phyloP scores from a whole-genome alignment of 2,329 filamentous ascomycete species.

The Calycina marina region DNA sequence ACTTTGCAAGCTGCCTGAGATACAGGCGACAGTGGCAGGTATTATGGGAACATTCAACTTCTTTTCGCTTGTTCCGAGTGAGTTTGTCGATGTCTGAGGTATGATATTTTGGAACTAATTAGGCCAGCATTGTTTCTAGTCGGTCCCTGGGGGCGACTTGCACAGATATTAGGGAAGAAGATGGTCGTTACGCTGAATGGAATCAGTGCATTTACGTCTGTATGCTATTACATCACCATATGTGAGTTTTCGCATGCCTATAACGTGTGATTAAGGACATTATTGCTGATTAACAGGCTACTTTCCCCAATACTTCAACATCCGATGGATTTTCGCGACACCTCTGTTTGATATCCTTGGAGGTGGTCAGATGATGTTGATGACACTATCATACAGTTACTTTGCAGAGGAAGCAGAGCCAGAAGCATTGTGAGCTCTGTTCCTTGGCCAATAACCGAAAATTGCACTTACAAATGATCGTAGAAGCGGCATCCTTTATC shows the following conservation, averaged over 20 bases:
- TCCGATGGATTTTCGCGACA: conserved; percentile 9
- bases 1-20: conserved; percentile 7
- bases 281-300: conserved; percentile 7
- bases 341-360: conserved; percentile 9
- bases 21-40: conserved; percentile 7
- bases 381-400: conserved; percentile 7
- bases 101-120: too few species aligned
- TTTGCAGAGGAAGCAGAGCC: conserved; percentile 6
- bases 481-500: conserved; percentile 9
- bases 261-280: too few species aligned
- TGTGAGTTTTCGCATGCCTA: too few species aligned
- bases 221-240: conserved; percentile 5
- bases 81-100: neutral
- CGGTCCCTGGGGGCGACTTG: conserved; percentile 7
- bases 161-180: conserved; percentile 7
- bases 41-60: conserved; percentile 8
- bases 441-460: too few species aligned
- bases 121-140: conserved; percentile 9
- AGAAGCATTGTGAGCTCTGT: conserved; percentile 5
- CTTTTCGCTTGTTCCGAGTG: conserved; percentile 6
- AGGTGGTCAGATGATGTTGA: conserved; percentile 6
- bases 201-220: conserved; percentile 1
- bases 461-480: too few species aligned
- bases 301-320: conserved; percentile 6
- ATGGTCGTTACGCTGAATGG: conserved; percentile 7